Evolutionary conservation across 768 basidiomycete genomes (phyloP), one percentile per base, ranked within the genome.

Genomic region (Clathrus columnatus): DNA sequence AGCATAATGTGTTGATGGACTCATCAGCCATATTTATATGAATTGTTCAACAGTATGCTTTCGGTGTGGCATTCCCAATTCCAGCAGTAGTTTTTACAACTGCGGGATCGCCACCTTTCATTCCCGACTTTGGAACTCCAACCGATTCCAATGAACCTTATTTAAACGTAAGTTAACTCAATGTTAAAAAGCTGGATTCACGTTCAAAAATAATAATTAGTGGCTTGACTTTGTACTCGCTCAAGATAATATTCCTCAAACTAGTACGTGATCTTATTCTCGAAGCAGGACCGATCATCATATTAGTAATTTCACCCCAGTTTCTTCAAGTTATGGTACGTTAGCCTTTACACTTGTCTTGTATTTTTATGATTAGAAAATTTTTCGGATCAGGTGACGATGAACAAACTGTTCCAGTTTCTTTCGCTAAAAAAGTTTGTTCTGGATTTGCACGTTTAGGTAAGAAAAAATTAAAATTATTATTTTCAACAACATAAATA

Each of bases 261-360:
- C 49, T 18, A 52, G 41, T 41, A 47, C 5, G 57, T 51, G 10
- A 26, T 8, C 16, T 23, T 18, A 11, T 7, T 1, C 11, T n/a
- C 14, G 14, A 36, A n/a, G 10, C n/a, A 8, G 50, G 16, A 6
- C n/a, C 18, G 11, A 14, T 8, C n/a, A 11, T 10, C 20, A 10
- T 11, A 32, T 30, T 24, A n/a, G 50, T 68, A 8, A 63, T 70
- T 36, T 65, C 76, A 1, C 83, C 85, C 14, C 75, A 79, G 59
- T 89, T 41, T 84, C 84, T 0, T 87, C 83, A 0, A 84, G 82
- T 59, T 88, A 88, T 63, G 83, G 53, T 45, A 42, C 23, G 51
- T 21, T 17, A 27, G 17, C 20, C 6, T 53, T 53, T 21, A 23
- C 21, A 16, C 30, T 16, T 32, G 7, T 16, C 30, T 7, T 16